phyloP scores from a whole-genome alignment of 2,329 filamentous ascomycete genomes.

The Dactylella cylindrospora region DNA sequence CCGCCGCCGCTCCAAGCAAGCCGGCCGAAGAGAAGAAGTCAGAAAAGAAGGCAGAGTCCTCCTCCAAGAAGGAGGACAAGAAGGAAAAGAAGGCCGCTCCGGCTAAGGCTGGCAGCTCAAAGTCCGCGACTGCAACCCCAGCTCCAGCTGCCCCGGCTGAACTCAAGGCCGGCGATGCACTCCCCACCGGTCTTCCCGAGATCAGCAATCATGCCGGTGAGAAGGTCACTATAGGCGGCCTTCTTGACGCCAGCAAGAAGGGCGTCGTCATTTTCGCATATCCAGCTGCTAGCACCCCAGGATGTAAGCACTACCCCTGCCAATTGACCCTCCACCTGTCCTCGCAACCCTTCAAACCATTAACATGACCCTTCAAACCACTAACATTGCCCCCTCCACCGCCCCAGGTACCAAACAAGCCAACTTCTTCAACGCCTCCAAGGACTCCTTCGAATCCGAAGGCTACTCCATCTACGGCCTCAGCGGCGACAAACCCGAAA shows the following conservation, averaged over 20 bases:
- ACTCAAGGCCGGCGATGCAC: conserved; percentile 45
- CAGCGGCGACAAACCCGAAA: conserved; percentile 80
- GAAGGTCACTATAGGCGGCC: conserved; percentile 74
- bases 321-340: neutral
- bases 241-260: conserved; percentile 78
- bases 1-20: conserved; percentile 39
- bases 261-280: conserved; percentile 95
- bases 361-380: neutral
- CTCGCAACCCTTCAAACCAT: conserved; percentile 5
- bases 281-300: conserved; percentile 81
- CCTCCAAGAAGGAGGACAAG: no score
- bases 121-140: conserved; percentile 40
- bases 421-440: conserved; percentile 87
- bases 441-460: conserved; percentile 71
- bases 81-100: conserved; percentile 41
- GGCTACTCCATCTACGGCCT: conserved; percentile 89
- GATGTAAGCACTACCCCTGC: conserved; percentile 67
- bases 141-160: conserved; percentile 25
- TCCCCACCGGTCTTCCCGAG: conserved; percentile 55
- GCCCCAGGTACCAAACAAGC: conserved; percentile 92
- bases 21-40: conserved; percentile 57
- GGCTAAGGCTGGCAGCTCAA: conserved; percentile 34
- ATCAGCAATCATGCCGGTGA: conserved; percentile 82
- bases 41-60: conserved; percentile 54
- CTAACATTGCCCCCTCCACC: conserved; percentile 6